These are phyloP conservation scores for Fusarium succisae DNA, from an alignment of 2,329 filamentous ascomycete genomes.

Conservation along the genomic window DNA sequence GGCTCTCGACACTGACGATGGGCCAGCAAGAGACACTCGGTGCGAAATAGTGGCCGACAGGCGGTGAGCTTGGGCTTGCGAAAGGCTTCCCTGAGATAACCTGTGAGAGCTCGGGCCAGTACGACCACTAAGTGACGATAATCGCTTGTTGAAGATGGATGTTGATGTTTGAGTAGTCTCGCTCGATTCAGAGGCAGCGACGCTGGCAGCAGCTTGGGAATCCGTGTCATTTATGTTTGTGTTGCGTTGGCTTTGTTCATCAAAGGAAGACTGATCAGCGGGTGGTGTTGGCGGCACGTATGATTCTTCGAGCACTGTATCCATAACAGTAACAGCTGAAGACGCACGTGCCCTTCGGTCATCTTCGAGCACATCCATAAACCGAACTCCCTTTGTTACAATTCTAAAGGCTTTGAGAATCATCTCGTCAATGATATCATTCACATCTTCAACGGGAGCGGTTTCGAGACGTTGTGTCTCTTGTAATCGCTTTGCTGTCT, in stretches of 20 bases:
- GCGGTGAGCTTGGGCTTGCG: slow-evolving; percentile 54
- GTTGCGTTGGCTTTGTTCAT: slow-evolving; percentile 47
- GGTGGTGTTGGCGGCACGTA: slow-evolving; percentile 71
- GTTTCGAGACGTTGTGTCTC: slow-evolving; percentile 68
- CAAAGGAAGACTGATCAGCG: slow-evolving; percentile 64
- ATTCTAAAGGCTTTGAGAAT: slow-evolving; percentile 94
- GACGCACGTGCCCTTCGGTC: slow-evolving; percentile 61
- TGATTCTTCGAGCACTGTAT: slow-evolving; percentile 67
- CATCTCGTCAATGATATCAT: slow-evolving; percentile 89
- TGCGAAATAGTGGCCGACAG: slow-evolving; percentile 70
- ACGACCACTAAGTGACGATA: slow-evolving; percentile 56
- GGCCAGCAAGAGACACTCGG: slow-evolving; percentile 78
- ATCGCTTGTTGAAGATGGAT: slow-evolving; percentile 54
- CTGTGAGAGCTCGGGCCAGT: slow-evolving; percentile 45
- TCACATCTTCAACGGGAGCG: slow-evolving; percentile 65
- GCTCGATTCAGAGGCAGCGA: slow-evolving; percentile 48
- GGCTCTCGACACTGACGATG: slow-evolving; percentile 68
- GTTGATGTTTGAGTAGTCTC: slow-evolving; percentile 50
- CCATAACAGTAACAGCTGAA: slow-evolving; percentile 67
- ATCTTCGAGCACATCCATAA: slow-evolving; percentile 85
- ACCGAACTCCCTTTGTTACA: slow-evolving; percentile 88
- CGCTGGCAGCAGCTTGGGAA: slow-evolving; percentile 50
- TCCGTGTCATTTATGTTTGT: slow-evolving; percentile 53
- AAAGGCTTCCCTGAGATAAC: slow-evolving; percentile 50
- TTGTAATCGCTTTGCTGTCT: slow-evolving; percentile 85